phyloP scores from a whole-genome alignment of 2,329 filamentous ascomycete genomes.

The Aspergillus sp. region DNA sequence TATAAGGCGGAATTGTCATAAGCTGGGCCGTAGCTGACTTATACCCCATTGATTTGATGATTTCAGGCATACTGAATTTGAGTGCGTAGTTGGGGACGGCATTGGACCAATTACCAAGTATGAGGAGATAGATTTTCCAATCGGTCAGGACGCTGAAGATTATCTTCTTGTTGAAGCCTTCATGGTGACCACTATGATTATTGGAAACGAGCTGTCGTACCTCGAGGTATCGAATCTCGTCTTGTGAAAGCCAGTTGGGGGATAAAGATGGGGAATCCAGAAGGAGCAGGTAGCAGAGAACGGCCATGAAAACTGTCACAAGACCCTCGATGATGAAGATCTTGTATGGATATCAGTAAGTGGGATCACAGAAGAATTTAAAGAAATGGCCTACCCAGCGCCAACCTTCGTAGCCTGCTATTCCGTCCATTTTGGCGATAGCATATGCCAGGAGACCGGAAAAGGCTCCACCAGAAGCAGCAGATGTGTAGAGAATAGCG shows the following conservation, averaged over 20 bases:
- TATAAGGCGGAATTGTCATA: constrained; percentile 35
- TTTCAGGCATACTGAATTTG: constrained; percentile 41
- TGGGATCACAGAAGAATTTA: no score
- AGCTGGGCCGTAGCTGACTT: constrained; percentile 25
- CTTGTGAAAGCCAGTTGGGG: no score
- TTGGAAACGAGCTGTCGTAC: no score
- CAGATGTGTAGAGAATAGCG: constrained; percentile 74
- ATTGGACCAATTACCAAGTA: constrained; percentile 49
- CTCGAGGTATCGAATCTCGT: no score
- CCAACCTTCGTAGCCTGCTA: constrained; percentile 39
- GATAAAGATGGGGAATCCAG: no score
- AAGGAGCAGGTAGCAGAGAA: no score
- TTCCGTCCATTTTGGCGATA: constrained; percentile 79
- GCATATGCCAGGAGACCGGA: constrained; percentile 77
- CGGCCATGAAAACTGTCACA: no score
- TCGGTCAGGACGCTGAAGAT: constrained; percentile 48
- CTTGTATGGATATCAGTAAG: no score
- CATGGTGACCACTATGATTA: no score
- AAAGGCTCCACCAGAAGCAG: constrained; percentile 76
- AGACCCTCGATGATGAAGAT: no score
- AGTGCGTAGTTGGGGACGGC: constrained; percentile 40
- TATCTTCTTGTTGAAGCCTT: constrained; percentile 26
- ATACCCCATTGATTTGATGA: constrained; percentile 42
- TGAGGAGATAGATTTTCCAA: constrained; percentile 51
- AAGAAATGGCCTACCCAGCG: constrained; percentile 27